Conservation (phyloP, 305 asterid genomes). For the Fraxinus floribunda region DNA sequence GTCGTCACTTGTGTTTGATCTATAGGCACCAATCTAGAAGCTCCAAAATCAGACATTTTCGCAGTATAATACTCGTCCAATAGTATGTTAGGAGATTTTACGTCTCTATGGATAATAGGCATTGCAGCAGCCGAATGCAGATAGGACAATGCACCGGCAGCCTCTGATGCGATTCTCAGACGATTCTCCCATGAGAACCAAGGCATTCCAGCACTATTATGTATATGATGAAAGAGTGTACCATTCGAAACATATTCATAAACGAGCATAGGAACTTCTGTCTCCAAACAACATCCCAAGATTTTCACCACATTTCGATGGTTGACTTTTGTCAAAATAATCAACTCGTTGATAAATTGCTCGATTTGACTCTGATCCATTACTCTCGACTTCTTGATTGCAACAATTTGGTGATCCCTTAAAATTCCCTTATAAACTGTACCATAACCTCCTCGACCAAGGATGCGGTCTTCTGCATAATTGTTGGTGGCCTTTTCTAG, state of each 20-base stretch:
- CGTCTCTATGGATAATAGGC: slow-evolving; percentile 31
- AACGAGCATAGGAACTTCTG: slow-evolving; percentile 27
- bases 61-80: slow-evolving; percentile 26
- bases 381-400: slow-evolving; percentile 21
- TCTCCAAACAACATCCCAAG: slow-evolving; percentile 30
- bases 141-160: slow-evolving; percentile 23
- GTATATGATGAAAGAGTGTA: slow-evolving; percentile 27
- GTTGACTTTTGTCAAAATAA: slow-evolving; percentile 28
- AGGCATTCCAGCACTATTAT: background rate
- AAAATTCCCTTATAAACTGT: slow-evolving; percentile 28
- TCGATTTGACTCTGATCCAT: slow-evolving; percentile 27
- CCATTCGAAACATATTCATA: slow-evolving; percentile 24
- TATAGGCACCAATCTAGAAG: slow-evolving; percentile 23
- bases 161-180: slow-evolving; percentile 22
- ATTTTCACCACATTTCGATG: slow-evolving; percentile 30
- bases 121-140: slow-evolving; percentile 22
- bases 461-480: slow-evolving; percentile 21
- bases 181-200: slow-evolving; percentile 26
- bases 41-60: slow-evolving; percentile 27
- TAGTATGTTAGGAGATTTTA: slow-evolving; percentile 29
- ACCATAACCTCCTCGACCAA: slow-evolving; percentile 29
- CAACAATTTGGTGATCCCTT: slow-evolving; percentile 6
- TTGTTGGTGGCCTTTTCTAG: slow-evolving; percentile 27
- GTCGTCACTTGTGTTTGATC: slow-evolving; percentile 28
- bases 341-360: slow-evolving; percentile 29